Base-by-base conservation (phyloP, 768 basidiomycete genomes). In the Tephrocybe rancida region DNA sequence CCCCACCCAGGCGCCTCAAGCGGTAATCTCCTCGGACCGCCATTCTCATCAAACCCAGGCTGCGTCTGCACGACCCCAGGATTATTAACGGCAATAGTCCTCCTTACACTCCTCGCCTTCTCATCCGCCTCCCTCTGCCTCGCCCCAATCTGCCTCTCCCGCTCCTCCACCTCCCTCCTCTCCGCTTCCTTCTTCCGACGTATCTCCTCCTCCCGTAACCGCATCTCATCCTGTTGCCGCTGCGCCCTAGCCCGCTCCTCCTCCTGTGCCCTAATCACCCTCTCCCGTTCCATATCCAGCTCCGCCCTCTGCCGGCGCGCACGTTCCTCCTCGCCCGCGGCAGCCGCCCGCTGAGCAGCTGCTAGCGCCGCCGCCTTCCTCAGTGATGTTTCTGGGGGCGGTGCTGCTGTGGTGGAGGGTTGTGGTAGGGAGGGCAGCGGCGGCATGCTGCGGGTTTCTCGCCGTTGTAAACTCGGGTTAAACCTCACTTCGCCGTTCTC, bases 41-140 rank as follows among this genome's bases (percentile, higher is more conserved):
- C n/a, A n/a, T n/a, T n/a, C n/a, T n/a, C n/a, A n/a, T n/a, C n/a
- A 37, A 37, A 74, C 27, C 73, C 62, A 32, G 68, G 64, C 16
- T 22, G 19, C 6, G 39, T 5, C 18, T 41, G 3, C 39, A 58
- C 29, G 2, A 60, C 43, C 0, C 59, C 61, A 29, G 61, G 50
- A 27, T 62, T 58, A 42, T 70, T 69, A 26, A 61, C 58, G 34
- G 64, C 60, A 38, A 70, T 54, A 30, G 64, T 68, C 52, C 74
- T 71, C 46, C 80, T 72, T 44, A 75, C 72, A 29, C 70, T 68
- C 34, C 74, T 75, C 30, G 80, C 80, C 26, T 76, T 75, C 13
- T 75, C 70, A 13, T 85, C 80, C 6, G 82, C 80, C 61, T 87
- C 86, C 44, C 79, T 79, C 61, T 87, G 87, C 45, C 87, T 72